Percentiles rank a stretch among this genome's conserved stretches.
Evolutionary conservation across 768 basidiomycete genomes (phyloP).

Genomic region (Lactarius vividus): DNA sequence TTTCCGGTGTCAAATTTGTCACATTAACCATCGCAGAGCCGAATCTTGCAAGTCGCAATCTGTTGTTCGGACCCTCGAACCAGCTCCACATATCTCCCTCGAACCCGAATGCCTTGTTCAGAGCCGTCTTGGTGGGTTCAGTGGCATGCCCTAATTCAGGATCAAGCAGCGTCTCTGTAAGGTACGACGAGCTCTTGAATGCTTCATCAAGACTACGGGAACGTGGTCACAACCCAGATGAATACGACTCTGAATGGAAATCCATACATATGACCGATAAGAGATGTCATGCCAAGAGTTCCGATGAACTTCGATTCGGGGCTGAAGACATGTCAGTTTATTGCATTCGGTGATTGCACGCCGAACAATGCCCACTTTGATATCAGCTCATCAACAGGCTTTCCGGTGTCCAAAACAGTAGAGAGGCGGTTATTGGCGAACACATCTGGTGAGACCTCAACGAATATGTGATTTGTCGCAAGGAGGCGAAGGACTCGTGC

Average conservation of each 20-base stretch:
- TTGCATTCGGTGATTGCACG: neutral
- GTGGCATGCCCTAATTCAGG: constrained; percentile 24
- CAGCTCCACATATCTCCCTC: too few species aligned
- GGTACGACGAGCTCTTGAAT: constrained; percentile 35
- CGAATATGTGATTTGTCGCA: neutral
- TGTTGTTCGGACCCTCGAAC: too few species aligned
- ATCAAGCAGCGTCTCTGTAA: constrained; percentile 36
- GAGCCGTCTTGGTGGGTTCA: too few species aligned
- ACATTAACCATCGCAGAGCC: constrained; percentile 35
- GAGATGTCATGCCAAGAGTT: neutral
- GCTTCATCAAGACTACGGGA: constrained; percentile 31
- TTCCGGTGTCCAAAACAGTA: neutral
- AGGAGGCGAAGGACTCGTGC: neutral
- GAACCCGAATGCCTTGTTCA: too few species aligned
- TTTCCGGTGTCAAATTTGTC: constrained; percentile 6
- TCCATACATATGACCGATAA: neutral
- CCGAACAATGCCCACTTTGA: neutral
- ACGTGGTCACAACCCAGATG: neutral
- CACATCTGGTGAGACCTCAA: neutral
- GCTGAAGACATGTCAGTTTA: neutral
- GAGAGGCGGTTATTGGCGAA: neutral
- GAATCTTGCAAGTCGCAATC: neutral
- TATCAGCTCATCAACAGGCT: neutral
- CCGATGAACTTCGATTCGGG: neutral
- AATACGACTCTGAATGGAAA: neutral